Percentiles rank a stretch among this genome's conserved stretches.
Evolutionary conservation across 345 rosid species (phyloP).

Genomic region (Gossypium stocksii): DNA sequence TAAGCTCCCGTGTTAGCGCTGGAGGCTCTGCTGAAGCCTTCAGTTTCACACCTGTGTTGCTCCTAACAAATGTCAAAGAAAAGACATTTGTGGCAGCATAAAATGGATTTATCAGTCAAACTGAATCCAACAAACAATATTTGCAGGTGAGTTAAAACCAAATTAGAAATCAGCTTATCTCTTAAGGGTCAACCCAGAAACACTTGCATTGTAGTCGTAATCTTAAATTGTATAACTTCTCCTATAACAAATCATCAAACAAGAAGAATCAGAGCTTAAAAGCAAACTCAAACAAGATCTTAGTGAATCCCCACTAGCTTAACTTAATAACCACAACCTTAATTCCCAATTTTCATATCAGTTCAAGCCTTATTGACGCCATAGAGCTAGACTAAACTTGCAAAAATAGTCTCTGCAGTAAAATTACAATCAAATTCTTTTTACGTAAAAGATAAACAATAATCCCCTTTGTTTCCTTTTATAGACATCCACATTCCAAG

Average conservation of each 20-base stretch:
- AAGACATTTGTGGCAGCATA: constrained; percentile 13
- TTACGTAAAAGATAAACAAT: background rate
- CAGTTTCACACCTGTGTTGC: constrained; percentile 25
- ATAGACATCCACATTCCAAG: background rate
- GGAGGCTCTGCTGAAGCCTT: constrained; percentile 38
- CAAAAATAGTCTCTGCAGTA: background rate
- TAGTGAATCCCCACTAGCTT: background rate
- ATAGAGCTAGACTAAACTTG: background rate
- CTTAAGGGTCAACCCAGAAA: constrained; percentile 24
- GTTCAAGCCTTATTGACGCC: background rate
- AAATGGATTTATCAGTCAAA: constrained; percentile 10
- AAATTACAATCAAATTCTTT: no score
- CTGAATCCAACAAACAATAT: background rate
- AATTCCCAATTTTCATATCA: background rate
- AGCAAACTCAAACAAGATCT: constrained; percentile 6
- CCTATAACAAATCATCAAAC: constrained; percentile 23
- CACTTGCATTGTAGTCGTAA: constrained; percentile 18
- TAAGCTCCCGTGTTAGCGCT: constrained; percentile 30
- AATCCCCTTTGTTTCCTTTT: background rate
- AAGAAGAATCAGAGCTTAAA: constrained; percentile 10
- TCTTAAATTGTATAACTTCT: constrained; percentile 20
- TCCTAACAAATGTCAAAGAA: constrained; percentile 32
- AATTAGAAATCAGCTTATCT: constrained; percentile 19
- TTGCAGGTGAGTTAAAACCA: background rate
- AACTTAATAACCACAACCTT: constrained; percentile 3